Evolutionary conservation across 108 stramenopile species (phyloP).

Genomic region (Fistulifera solaris): DNA sequence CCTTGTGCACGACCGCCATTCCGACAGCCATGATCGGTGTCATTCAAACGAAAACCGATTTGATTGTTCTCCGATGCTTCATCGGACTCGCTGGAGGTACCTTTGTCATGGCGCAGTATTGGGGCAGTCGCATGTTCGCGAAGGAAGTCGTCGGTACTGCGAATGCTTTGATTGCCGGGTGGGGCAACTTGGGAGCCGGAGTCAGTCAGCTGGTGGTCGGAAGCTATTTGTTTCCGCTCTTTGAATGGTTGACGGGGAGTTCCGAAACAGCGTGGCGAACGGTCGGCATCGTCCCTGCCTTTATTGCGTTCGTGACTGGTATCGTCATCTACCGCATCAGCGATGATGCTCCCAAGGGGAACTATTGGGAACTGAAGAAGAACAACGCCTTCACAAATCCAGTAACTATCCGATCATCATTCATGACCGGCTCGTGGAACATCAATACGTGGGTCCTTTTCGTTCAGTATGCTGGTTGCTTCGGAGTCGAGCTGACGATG

Average conservation of each 20-base stretch:
- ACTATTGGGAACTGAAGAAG: constrained; percentile 70
- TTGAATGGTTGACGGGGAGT: constrained; percentile 44
- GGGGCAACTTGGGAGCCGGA: constrained; percentile 90
- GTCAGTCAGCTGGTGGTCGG: constrained; percentile 75
- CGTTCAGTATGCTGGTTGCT: constrained; percentile 86
- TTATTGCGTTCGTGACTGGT: constrained; percentile 41
- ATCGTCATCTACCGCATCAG: constrained; percentile 37
- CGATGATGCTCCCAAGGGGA: constrained; percentile 86
- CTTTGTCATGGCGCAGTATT: constrained; percentile 89
- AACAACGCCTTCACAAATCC: constrained; percentile 51
- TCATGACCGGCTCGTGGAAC: constrained; percentile 62
- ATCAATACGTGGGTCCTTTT: constrained; percentile 84
- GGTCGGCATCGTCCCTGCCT: constrained; percentile 70
- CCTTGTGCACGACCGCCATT: constrained; percentile 55
- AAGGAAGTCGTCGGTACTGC: constrained; percentile 84
- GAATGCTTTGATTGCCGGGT: constrained; percentile 83
- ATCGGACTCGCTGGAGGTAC: constrained; percentile 79
- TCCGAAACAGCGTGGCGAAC: constrained; percentile 77
- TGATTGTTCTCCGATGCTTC: constrained; percentile 61
- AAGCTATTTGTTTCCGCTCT: constrained; percentile 61
- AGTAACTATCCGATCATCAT: constrained; percentile 55
- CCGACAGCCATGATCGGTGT: constrained; percentile 78
- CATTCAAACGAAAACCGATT: constrained; percentile 56
- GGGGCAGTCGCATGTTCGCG: constrained; percentile 83
- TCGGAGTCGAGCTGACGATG: constrained; percentile 89